Percentiles rank a stretch among this genome's conserved stretches.
These are phyloP conservation scores for Calophaca sinica DNA, from an alignment of 306 rosid genomes.

Conservation along the genomic window DNA sequence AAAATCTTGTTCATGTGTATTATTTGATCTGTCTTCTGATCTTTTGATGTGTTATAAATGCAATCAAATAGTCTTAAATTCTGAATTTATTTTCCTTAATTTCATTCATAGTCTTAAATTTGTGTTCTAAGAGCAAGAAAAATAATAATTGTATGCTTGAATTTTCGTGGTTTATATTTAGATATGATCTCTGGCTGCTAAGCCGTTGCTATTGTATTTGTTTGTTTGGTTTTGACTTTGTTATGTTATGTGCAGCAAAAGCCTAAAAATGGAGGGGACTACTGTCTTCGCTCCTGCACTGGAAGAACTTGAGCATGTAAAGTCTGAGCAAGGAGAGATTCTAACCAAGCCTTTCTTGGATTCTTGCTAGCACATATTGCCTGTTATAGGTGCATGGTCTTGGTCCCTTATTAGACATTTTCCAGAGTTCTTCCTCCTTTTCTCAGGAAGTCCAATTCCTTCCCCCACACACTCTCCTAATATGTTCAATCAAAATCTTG, in stretches of 20 bases:
- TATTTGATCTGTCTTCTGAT: too few relatives aligned
- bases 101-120: constrained; percentile 17
- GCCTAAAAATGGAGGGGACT: constrained; percentile 63
- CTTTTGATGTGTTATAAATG: constrained; percentile 19
- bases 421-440: background rate
- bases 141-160: constrained; percentile 1
- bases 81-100: constrained; percentile 12
- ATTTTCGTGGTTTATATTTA: constrained; percentile 4
- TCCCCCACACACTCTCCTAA: too few relatives aligned
- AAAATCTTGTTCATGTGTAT: too few relatives aligned
- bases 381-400: constrained; percentile 75
- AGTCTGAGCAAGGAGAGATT: constrained; percentile 78
- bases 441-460: too few relatives aligned
- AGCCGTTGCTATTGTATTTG: background rate
- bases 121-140: background rate
- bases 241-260: constrained; percentile 48
- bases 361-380: constrained; percentile 83
- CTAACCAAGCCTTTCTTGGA: constrained; percentile 83
- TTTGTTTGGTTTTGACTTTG: constrained; percentile 26
- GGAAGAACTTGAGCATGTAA: constrained; percentile 76
- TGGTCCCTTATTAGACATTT: constrained; percentile 33
- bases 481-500: too few relatives aligned
- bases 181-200: constrained; percentile 24
- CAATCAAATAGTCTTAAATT: constrained; percentile 21
- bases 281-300: constrained; percentile 79